Evolutionary conservation across 2,329 filamentous ascomycete species (phyloP).

Genomic region (Neoascochyta sp.): DNA sequence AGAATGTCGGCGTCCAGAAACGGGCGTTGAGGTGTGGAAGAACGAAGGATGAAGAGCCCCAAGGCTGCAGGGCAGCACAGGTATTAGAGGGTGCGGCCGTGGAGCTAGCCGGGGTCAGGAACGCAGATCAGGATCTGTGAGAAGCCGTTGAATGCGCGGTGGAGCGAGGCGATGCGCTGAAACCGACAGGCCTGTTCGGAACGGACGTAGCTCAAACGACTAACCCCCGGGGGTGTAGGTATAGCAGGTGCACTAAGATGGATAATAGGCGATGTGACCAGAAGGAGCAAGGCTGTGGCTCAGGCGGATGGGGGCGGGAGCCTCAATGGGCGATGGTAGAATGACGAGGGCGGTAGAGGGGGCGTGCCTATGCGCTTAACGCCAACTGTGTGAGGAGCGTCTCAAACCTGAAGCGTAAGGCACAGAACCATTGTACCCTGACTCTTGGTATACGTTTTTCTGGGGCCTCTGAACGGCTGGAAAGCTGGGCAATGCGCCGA

Average conservation of each 20-base stretch:
- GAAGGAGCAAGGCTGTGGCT: slow-evolving; percentile 11
- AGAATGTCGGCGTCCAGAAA: slow-evolving; percentile 37
- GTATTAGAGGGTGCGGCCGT: slow-evolving; percentile 36
- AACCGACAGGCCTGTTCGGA: slow-evolving; percentile 33
- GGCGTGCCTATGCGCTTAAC: slow-evolving; percentile 28
- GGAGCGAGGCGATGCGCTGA: slow-evolving; percentile 35
- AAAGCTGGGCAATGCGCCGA: slow-evolving; percentile 19
- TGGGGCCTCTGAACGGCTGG: slow-evolving; percentile 16
- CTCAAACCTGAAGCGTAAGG: slow-evolving; percentile 41
- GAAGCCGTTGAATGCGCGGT: slow-evolving; percentile 20
- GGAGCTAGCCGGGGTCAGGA: slow-evolving; percentile 15
- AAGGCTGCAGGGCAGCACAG: slow-evolving; percentile 32
- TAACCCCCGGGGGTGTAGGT: slow-evolving; percentile 24
- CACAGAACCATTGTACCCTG: slow-evolving; percentile 35
- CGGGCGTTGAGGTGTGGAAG: slow-evolving; percentile 25
- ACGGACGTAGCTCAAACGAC: slow-evolving; percentile 37
- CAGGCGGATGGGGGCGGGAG: slow-evolving; percentile 4
- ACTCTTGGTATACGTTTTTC: slow-evolving; percentile 14
- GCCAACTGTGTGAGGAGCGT: slow-evolving; percentile 38
- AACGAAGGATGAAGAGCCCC: slow-evolving; percentile 30
- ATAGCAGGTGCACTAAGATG: slow-evolving; percentile 27
- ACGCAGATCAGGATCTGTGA: slow-evolving; percentile 29
- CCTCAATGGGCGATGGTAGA: slow-evolving; percentile 13
- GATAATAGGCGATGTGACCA: slow-evolving; percentile 26
- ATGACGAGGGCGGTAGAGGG: slow-evolving; percentile 17